phyloP scores from a whole-genome alignment of 1,284 basidiomycete genomes.

The Cryptococcus floricola region DNA sequence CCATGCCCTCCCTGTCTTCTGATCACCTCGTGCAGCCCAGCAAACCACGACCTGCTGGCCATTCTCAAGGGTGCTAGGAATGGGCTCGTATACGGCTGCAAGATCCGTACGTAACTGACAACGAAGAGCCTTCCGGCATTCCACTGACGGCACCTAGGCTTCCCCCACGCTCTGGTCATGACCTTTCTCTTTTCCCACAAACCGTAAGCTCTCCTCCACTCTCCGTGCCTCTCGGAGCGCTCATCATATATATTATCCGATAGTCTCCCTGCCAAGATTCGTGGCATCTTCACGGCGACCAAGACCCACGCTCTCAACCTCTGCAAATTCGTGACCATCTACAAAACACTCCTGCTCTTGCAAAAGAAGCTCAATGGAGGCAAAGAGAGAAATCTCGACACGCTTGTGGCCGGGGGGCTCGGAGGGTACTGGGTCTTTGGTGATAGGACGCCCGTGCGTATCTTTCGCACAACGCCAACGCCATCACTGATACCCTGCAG shows the following conservation, averaged over 20 bases:
- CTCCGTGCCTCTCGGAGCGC: not conserved
- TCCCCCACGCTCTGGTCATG: slow-evolving; percentile 99
- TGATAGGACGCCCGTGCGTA: slow-evolving; percentile 69
- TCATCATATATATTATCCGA: not conserved
- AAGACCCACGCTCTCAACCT: slow-evolving; percentile 66
- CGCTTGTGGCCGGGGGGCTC: slow-evolving; percentile 87
- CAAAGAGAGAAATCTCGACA: slow-evolving; percentile 74
- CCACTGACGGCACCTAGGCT: slow-evolving; percentile 45
- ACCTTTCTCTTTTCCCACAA: slow-evolving; percentile 88
- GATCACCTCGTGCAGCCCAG: slow-evolving; percentile 52
- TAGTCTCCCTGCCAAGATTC: slow-evolving; percentile 34
- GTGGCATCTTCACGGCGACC: slow-evolving; percentile 77
- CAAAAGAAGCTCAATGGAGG: slow-evolving; percentile 77
- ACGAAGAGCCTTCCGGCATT: not conserved
- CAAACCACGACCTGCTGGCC: slow-evolving; percentile 82
- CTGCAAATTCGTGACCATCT: slow-evolving; percentile 87
- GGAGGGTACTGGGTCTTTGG: slow-evolving; percentile 94
- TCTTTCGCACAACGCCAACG: not conserved
- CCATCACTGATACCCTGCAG: slow-evolving; percentile 15
- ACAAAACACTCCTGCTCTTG: slow-evolving; percentile 79
- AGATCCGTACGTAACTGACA: slow-evolving; percentile 60
- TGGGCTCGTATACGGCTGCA: slow-evolving; percentile 79
- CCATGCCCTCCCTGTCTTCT: not conserved
- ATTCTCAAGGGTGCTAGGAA: slow-evolving; percentile 94
- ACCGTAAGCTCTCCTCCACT: slow-evolving; percentile 59